phyloP scores from a whole-genome alignment of 352 stramenopile species.

The Stephanocyclus meneghinianus region DNA sequence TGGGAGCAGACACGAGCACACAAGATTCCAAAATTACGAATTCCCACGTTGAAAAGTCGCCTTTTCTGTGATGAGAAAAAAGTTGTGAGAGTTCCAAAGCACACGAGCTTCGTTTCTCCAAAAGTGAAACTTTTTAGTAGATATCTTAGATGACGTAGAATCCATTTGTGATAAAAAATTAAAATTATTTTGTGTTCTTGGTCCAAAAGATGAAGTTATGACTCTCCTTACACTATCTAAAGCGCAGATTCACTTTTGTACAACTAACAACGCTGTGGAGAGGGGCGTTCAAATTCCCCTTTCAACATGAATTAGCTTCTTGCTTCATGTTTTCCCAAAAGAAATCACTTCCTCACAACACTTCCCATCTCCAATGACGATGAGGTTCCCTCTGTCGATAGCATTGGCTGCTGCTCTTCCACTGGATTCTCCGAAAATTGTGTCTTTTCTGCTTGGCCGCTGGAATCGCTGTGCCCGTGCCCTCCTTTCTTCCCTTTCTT shows the following conservation, averaged over 20 bases:
- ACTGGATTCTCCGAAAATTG: slow-evolving; percentile 21
- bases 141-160: too few relatives aligned
- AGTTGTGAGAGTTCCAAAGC: too few relatives aligned
- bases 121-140: too few relatives aligned
- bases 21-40: neutral
- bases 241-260: too few relatives aligned
- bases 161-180: too few relatives aligned
- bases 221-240: too few relatives aligned
- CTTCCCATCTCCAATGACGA: slow-evolving; percentile 24
- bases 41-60: neutral
- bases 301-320: neutral
- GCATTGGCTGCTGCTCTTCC: slow-evolving; percentile 22
- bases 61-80: neutral
- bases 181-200: too few relatives aligned
- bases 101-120: too few relatives aligned
- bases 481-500: slow-evolving; percentile 76
- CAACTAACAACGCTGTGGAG: too few relatives aligned
- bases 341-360: slow-evolving; percentile 1
- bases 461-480: slow-evolving; percentile 32
- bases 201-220: too few relatives aligned
- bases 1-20: neutral
- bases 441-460: neutral
- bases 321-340: neutral
- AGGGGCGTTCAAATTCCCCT: too few relatives aligned
- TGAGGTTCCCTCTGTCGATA: neutral